These are phyloP conservation scores for Glycine soja DNA, from an alignment of 306 rosid species.

Conservation along the genomic window DNA sequence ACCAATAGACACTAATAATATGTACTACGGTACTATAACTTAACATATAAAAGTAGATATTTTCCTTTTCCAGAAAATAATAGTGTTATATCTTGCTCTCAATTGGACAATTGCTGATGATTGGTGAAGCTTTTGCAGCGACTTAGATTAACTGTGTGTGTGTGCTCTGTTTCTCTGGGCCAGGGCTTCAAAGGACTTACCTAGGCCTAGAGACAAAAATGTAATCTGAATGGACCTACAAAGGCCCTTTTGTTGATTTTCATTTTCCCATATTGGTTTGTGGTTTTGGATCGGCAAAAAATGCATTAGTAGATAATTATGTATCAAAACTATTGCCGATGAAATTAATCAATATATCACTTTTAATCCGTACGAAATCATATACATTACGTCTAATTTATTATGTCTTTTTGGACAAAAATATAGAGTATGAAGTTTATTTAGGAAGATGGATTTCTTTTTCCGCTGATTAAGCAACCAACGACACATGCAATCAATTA, in stretches of 20 bases:
- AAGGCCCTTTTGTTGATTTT: constrained; percentile 1
- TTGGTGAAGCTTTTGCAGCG: neutral
- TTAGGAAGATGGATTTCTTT: constrained; percentile 3
- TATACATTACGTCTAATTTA: neutral
- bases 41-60: neutral
- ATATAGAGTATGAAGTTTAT: neutral
- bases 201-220: constrained; percentile 10
- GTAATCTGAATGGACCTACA: neutral
- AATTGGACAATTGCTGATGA: constrained; percentile 10
- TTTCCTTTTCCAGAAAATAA: neutral
- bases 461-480: neutral
- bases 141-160: neutral
- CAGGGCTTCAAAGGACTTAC: constrained; percentile 6
- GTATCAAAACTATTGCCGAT: neutral
- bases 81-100: neutral
- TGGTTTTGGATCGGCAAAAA: neutral
- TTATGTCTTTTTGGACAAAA: constrained; percentile 5
- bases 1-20: neutral
- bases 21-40: neutral
- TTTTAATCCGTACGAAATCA: neutral
- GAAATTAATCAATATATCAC: neutral
- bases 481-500: neutral
- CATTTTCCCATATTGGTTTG: neutral
- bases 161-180: neutral
- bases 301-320: neutral